Evolutionary conservation across 2,329 filamentous ascomycete genomes (phyloP), one percentile per base, ranked within the genome.

Genomic region (Proliferodiscus dingleyae): DNA sequence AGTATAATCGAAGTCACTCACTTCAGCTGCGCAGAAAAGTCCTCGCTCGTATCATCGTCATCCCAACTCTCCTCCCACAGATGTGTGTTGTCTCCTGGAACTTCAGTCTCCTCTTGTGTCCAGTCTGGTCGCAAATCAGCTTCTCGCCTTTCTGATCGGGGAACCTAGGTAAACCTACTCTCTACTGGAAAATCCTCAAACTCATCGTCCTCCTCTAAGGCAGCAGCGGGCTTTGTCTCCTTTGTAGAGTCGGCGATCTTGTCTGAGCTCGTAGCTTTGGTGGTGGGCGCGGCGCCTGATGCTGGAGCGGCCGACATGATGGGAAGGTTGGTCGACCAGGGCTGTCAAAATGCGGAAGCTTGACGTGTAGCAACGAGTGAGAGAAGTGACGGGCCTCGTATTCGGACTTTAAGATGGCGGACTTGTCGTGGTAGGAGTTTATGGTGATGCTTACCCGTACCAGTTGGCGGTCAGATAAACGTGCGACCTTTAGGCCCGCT

Each of bases 21-120:
- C 91, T 89, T 94, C 63, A 98, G 72, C 73, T 97, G 91, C 62
- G 87, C 80, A 10, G 89, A 93, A 67, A 98, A 98, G 63, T 98
- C 93, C 65, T 98, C 93, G 61, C 79, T 93, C 56, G 89, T 93
- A 70, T 97, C 93, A 66, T 97, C 91, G 63, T 98, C 93, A 64
- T 98, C 93, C 93, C 93, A 98, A 75, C 89, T 96, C 76, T 98
- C 93, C 70, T 98, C 93, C 93, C 93, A 98, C 44, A 98, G 74
- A 71, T 97, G 90, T 66, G 83, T 80, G 62, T 83, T 83, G 58
- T 73, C 80, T 50, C 75, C 81, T 75, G 85, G 86, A 45, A 83
- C 85, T 65, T 96, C 89, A 51, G 88, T 88, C 64, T 95, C 90
- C 64, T 95, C 89, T 67, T 89, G 83, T 43, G 83, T 76, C 93